A percentile compares a stretch with the other conserved stretches of the same genome.
Conservation (phyloP, 345 rosid genomes). For the Eucalyptus decipiens region DNA sequence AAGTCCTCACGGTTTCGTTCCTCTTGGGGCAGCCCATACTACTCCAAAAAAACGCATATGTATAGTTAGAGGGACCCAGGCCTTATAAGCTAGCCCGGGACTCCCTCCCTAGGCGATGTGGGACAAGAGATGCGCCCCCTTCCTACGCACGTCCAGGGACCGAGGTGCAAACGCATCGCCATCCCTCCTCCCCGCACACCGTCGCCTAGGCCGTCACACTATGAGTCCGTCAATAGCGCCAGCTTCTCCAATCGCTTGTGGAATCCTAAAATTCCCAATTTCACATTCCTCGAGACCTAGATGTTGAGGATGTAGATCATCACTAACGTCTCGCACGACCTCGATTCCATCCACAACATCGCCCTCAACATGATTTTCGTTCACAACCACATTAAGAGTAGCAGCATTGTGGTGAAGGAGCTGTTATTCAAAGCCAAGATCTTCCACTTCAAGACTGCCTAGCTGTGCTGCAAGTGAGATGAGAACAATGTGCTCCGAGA, state of each 20-base stretch:
- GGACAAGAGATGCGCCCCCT: no score
- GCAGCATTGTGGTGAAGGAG: constrained; percentile 52
- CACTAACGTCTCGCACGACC: constrained; percentile 64
- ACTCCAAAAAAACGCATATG: no score
- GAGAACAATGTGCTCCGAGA: constrained; percentile 4
- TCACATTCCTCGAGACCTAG: constrained; percentile 68
- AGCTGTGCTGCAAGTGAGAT: constrained; percentile 51
- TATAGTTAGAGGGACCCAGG: no score
- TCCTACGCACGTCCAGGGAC: no score
- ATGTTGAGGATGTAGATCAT: constrained; percentile 71
- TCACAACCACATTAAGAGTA: constrained; percentile 66
- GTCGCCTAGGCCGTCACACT: no score
- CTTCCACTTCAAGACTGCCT: constrained; percentile 76
- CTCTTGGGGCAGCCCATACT: no score
- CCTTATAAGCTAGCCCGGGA: no score
- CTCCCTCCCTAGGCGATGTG: no score
- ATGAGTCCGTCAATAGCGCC: constrained; percentile 49
- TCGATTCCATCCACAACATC: constrained; percentile 74
- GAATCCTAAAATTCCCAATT: constrained; percentile 42
- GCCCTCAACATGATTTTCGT: constrained; percentile 51
- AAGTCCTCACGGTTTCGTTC: no score
- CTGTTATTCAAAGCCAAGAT: constrained; percentile 50
- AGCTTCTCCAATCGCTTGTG: constrained; percentile 55
- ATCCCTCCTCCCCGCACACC: no score
- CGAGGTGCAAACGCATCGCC: no score